Evolutionary conservation across 768 basidiomycete species (phyloP).

Genomic region (Termitomyces bulborhizus): DNA sequence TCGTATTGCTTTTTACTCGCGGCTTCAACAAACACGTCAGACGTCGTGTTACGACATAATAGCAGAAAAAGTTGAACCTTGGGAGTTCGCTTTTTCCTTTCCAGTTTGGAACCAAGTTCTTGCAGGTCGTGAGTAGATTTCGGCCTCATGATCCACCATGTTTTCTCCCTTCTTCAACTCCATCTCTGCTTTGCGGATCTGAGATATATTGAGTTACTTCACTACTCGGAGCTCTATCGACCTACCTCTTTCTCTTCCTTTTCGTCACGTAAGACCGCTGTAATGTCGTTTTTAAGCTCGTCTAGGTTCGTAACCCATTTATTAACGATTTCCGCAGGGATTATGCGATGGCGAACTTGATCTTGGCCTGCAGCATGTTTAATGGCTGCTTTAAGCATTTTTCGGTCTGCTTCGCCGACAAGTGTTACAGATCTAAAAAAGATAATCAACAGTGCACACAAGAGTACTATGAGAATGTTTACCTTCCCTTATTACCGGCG

Average conservation of each 20-base stretch:
- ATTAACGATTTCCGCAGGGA: constrained; percentile 68
- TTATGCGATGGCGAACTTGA: constrained; percentile 81
- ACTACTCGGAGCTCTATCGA: not conserved
- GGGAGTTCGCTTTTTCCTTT: constrained; percentile 75
- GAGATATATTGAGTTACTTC: constrained; percentile 6
- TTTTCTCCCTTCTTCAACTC: constrained; percentile 93
- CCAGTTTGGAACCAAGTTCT: constrained; percentile 97
- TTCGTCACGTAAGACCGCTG: constrained; percentile 81
- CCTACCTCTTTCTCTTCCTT: constrained; percentile 88
- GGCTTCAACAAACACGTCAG: constrained; percentile 34
- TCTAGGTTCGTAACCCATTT: constrained; percentile 69
- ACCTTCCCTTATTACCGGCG: constrained; percentile 91
- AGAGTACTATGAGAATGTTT: constrained; percentile 21
- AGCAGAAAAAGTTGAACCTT: constrained; percentile 43
- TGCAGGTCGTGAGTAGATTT: constrained; percentile 90
- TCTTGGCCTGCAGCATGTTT: constrained; percentile 78
- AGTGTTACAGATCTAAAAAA: constrained; percentile 78
- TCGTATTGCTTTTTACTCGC: constrained; percentile 75
- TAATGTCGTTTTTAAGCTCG: constrained; percentile 68
- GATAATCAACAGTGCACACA: not conserved
- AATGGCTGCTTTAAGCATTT: constrained; percentile 93
- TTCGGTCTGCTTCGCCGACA: constrained; percentile 93
- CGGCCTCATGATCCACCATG: constrained; percentile 86
- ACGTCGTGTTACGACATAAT: constrained; percentile 1
- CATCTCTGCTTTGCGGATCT: constrained; percentile 93